A percentile compares a stretch with the other conserved stretches of the same genome.
These are phyloP conservation scores for Agrostemma githago DNA, from an alignment of 148 eudicot species.

Conservation along the genomic window DNA sequence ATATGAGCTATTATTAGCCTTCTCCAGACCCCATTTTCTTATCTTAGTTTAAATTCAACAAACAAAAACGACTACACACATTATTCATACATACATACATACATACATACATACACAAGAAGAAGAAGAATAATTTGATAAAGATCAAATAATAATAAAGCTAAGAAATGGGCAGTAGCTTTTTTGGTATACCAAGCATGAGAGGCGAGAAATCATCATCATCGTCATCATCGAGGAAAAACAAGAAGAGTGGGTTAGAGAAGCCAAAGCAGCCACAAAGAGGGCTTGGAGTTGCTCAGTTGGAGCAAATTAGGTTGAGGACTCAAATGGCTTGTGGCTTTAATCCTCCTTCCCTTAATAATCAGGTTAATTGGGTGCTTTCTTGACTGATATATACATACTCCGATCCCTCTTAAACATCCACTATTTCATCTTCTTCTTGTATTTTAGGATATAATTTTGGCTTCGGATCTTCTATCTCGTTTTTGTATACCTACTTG, in stretches of 20 bases:
- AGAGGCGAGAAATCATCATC: slow-evolving; percentile 44
- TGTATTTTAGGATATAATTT: neutral
- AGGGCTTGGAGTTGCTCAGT: slow-evolving; percentile 84
- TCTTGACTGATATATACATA: too few species aligned
- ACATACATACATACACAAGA: too few species aligned
- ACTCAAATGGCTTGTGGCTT: slow-evolving; percentile 38
- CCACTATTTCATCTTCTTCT: too few species aligned
- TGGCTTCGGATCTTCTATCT: too few species aligned
- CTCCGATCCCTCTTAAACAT: neutral
- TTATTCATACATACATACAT: too few species aligned
- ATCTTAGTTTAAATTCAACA: neutral
- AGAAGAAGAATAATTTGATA: neutral
- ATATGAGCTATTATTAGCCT: neutral
- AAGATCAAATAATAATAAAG: neutral
- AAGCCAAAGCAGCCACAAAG: slow-evolving; percentile 84
- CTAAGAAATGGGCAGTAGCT: slow-evolving; percentile 41
- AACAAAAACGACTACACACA: neutral
- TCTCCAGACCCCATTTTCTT: neutral
- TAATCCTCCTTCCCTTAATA: slow-evolving; percentile 9
- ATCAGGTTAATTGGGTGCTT: slow-evolving; percentile 9
- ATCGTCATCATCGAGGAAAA: slow-evolving; percentile 43
- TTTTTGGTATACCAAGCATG: slow-evolving; percentile 39
- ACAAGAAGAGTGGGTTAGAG: slow-evolving; percentile 38
- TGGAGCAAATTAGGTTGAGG: slow-evolving; percentile 70
- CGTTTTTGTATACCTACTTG: too few species aligned